Conservation (phyloP, 305 asterid genomes). For the Solanum hybrid region DNA sequence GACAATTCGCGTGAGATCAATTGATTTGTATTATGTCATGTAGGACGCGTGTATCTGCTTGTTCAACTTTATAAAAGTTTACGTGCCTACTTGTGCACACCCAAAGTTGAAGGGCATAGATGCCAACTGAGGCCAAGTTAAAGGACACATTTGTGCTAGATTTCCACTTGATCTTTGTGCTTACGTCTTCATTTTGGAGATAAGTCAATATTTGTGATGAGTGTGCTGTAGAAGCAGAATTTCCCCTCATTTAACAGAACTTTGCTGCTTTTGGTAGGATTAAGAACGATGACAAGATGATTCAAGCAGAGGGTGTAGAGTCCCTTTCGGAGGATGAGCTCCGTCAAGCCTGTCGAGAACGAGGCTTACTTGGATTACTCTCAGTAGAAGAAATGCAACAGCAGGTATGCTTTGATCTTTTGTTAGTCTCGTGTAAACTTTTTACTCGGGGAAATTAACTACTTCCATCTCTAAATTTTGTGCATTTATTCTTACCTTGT, state of each 20-base stretch:
- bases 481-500: not conserved
- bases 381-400: constrained; percentile 90
- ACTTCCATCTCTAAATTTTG: not conserved
- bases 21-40: not conserved
- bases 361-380: constrained; percentile 90
- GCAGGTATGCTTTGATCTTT: constrained; percentile 40
- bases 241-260: constrained; percentile 1
- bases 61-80: not conserved
- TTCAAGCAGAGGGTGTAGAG: constrained; percentile 86
- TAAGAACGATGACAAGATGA: constrained; percentile 84
- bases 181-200: not conserved
- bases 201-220: not conserved
- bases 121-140: not conserved
- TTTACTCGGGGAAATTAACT: not conserved
- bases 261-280: constrained; percentile 46
- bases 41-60: not conserved
- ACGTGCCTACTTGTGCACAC: not conserved
- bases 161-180: not conserved
- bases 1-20: not conserved
- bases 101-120: not conserved
- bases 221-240: not conserved
- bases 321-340: constrained; percentile 95
- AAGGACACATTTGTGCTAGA: not conserved
- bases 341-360: constrained; percentile 91
- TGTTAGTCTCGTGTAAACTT: not conserved